phyloP scores from a whole-genome alignment of 139 green algal species.

The Chlamydomonas schloesseri region DNA sequence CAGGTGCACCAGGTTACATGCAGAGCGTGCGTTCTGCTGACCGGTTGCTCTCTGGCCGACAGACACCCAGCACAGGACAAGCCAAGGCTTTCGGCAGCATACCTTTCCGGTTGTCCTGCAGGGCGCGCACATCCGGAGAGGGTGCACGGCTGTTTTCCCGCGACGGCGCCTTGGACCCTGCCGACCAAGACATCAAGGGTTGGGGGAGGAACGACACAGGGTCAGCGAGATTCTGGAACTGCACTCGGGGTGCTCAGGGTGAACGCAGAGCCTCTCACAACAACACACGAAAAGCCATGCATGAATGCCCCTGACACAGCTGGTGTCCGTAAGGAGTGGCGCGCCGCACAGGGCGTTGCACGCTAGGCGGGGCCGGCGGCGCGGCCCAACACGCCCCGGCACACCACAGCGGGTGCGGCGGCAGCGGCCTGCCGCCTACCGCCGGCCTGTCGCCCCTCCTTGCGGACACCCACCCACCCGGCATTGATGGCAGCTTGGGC shows the following conservation, averaged over 20 bases:
- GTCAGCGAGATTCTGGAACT: neutral
- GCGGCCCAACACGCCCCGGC: too few relatives aligned
- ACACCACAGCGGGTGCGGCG: too few relatives aligned
- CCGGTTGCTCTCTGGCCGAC: too few relatives aligned
- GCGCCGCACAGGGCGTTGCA: too few relatives aligned
- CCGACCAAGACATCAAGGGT: too few relatives aligned
- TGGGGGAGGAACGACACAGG: neutral
- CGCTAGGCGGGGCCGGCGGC: too few relatives aligned
- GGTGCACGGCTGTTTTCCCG: constrained; percentile 34
- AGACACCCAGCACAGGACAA: neutral
- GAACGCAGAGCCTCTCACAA: neutral
- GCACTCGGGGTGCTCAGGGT: too few relatives aligned
- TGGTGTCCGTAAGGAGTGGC: too few relatives aligned
- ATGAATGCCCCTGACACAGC: neutral
- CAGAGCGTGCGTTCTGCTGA: too few relatives aligned
- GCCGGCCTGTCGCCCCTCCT: neutral
- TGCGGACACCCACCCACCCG: neutral
- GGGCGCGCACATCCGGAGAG: constrained; percentile 4
- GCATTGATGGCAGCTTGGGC: neutral
- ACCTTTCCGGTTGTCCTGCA: constrained; percentile 21
- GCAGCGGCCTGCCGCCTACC: too few relatives aligned
- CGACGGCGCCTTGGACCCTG: neutral
- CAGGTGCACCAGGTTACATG: neutral
- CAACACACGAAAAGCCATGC: neutral
- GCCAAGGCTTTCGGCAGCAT: neutral